These are phyloP conservation scores for Sindora glabra DNA, from an alignment of 306 rosid species.

Conservation along the genomic window DNA sequence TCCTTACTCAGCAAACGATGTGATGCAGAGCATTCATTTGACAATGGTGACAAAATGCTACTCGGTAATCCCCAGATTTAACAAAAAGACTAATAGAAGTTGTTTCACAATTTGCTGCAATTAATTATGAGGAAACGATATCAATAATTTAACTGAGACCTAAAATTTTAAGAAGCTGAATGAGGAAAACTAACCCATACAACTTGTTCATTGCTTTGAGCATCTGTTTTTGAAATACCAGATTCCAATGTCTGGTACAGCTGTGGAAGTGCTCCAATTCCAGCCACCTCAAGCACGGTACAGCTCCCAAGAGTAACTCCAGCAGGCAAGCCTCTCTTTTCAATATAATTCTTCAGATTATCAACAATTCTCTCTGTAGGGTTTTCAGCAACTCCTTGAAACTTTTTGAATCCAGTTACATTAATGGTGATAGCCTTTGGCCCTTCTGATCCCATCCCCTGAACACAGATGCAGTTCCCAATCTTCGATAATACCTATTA, in stretches of 20 bases:
- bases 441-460: slow-evolving; percentile 85
- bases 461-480: slow-evolving; percentile 59
- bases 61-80: not conserved
- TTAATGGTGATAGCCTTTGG: slow-evolving; percentile 56
- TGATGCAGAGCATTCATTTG: not conserved
- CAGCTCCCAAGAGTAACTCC: slow-evolving; percentile 78
- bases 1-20: not conserved
- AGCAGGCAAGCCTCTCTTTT: slow-evolving; percentile 54
- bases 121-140: not conserved
- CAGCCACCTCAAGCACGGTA: slow-evolving; percentile 63
- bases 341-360: slow-evolving; percentile 53
- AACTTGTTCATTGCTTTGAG: slow-evolving; percentile 39
- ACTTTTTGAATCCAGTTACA: slow-evolving; percentile 80
- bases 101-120: not conserved
- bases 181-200: slow-evolving; percentile 61
- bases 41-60: not conserved
- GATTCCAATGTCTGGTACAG: slow-evolving; percentile 53
- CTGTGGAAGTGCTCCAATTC: slow-evolving; percentile 50
- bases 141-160: not conserved
- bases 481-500: slow-evolving; percentile 19
- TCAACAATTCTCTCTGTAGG: slow-evolving; percentile 65
- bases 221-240: slow-evolving; percentile 26
- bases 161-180: not conserved
- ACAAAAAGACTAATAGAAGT: not conserved
- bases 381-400: slow-evolving; percentile 70